Base-by-base conservation (phyloP, 345 rosid species). In the Sonneratia caseolaris region DNA sequence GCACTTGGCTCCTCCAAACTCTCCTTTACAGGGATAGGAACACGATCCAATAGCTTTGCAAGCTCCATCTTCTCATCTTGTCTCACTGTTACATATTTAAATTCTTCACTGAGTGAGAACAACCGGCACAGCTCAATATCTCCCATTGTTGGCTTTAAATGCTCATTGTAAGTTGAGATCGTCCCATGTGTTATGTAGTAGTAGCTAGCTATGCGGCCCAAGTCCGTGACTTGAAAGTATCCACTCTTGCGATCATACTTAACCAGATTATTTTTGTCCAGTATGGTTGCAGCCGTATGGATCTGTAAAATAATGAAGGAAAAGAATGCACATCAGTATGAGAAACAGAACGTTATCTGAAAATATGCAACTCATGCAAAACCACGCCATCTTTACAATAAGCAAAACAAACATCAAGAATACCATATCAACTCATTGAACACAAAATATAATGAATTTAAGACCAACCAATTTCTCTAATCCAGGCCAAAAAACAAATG, bases 61-160 rank as follows among this genome's bases (percentile, higher is more conserved):
- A 95, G 92, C 74, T 95, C 99, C 98, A 92, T 89, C 87, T 95
- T 92, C 91, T 95, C 98, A 81, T 92, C 96, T 81, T 92, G 96
- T 79, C 99, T 84, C 79, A 95, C 99, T 7, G 96, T 87, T 42
- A 92, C 98, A 79, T 90, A 90, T 71, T 89, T 95, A 80, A 95
- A 95, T 77, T 92, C 98, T 78, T 95, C 99, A 77, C 97, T 95
- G 10, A 89, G 86, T 18, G 94, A 92, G 70, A 95, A 92, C 69
- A 95, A 79, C 66, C 89, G 88, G 69, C 90, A 95, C 14, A 95
- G 92, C 76, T 95, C 97, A 71, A 95, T 92, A 71, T 92, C 94
- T 38, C 98, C 99, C 97, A 92, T 95, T 66, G 92, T 92, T 64
- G 96, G 97, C 87, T 95, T 95, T 89, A 90, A 76, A 84, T 95